Base-by-base conservation (phyloP, 768 basidiomycete species). In the Auriscalpium orientale region DNA sequence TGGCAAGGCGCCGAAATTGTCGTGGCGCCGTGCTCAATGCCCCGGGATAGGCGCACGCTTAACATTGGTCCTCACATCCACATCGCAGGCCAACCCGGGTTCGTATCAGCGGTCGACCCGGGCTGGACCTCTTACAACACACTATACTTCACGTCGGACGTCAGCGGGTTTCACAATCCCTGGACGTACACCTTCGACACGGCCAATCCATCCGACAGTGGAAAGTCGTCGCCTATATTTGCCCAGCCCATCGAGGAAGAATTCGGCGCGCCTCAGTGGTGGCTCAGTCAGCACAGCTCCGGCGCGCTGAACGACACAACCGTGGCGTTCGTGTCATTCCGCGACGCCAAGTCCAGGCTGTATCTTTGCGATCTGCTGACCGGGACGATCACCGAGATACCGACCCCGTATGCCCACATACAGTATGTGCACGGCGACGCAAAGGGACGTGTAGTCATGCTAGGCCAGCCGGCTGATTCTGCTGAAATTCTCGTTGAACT, bases 81-180 rank as follows among this genome's bases (percentile, higher is more conserved):
- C 33, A 74, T 89, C 12, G 83, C 83, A 0, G 84, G 85, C 16
- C 71, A 78, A 59, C 65, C 63, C 44, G 69, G 72, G 53, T 74
- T 72, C 18, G 70, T 82, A 58, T 77, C 81, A 43, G 79, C 82
- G 28, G 73, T 64, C 10, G 84, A 85, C 61, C 84, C 89, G 0
- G 62, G 69, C 7, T 90, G 88, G 87, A 67, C 74, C 4, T 73
- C 71, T 55, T 72, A 83, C 60, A 75, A 80, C 35, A 74, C 68
- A 3, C 71, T 91, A 38, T 70, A 85, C 47, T 89, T 84, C 69
- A 81, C 83, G 7, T 78, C 74, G 35, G 89, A 91, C 60, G 72
- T 74, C 53, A 79, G 80, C 15, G 86, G 85, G 0, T 91, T 76
- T 64, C 75, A 79, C 56, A 87, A 90, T 63, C 84, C 89, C 0